Evolutionary conservation across 2,329 filamentous ascomycete species (phyloP).

Genomic region (Fusarium torulosum): DNA sequence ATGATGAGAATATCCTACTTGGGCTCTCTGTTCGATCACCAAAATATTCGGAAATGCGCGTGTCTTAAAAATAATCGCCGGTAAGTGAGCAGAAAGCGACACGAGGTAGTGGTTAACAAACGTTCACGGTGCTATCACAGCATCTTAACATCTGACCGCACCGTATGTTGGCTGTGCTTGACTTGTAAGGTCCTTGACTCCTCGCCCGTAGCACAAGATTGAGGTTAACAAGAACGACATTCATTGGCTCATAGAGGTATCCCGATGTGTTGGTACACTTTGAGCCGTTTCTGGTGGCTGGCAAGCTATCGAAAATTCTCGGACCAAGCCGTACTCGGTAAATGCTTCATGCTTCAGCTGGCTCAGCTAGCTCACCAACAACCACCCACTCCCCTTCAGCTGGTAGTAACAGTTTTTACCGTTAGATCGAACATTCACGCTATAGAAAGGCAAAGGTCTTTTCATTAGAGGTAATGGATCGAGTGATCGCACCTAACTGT

Average conservation of each 20-base stretch:
- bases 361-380: not conserved
- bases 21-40: not conserved
- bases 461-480: not conserved
- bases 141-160: not conserved
- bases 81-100: not conserved
- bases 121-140: not conserved
- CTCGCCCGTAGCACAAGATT: not conserved
- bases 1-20: not conserved
- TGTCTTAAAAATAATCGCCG: not conserved
- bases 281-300: conserved; percentile 3
- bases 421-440: not conserved
- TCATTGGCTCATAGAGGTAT: not conserved
- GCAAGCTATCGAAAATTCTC: not conserved
- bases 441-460: not conserved
- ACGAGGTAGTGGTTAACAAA: not conserved
- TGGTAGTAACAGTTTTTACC: not conserved
- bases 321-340: not conserved
- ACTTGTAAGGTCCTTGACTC: not conserved
- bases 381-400: not conserved
- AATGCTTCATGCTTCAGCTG: not conserved
- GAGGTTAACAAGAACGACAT: not conserved
- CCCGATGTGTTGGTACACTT: not conserved
- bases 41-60: not conserved
- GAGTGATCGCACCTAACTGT: not conserved
- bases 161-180: not conserved